Base-by-base conservation (phyloP, 768 basidiomycete species). In the Tremella yokohamensis region DNA sequence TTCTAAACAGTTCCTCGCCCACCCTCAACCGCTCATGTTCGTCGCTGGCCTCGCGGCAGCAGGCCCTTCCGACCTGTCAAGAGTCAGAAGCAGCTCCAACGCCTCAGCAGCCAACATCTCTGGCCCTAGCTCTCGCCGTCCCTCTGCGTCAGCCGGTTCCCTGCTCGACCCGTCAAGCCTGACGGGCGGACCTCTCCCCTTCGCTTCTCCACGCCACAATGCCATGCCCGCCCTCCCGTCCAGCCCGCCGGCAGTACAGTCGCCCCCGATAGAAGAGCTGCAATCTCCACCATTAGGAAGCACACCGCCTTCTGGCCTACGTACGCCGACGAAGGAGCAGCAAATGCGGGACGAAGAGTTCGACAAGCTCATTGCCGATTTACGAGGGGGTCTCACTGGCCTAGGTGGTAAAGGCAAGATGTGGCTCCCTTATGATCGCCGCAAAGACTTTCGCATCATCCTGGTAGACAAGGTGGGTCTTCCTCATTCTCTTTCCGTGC, bases 21-120 rank as follows among this genome's bases (percentile, higher is more conserved):
- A 96, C 74, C 83, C 90, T 42, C 85, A 84, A 18, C 94, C 94
- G 13, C 85, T 98, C 39, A 89, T 98, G 88, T 94, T 96, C 73
- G 88, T 92, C 18, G 90, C 90, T 22, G 93, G 93, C 1, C 83
- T 96, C 45, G 85, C 85, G 40, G 61, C 53, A 7, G 9, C 58
- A 1, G 15, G 54, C 34, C 42, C 47, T 20, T 34, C 62, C 11
- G 44, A 58, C 18, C 3, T 69, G 1, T 25, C 65, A 1, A 52
- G 65, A 19, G 40, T 56, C 52, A 13, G 60, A 16, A 68, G 20
- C 20, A 56, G 19, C 13, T 61, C 63, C 12, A 54, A 26, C 12
- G 48, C 38, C 44, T 53, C 57, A 9, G 45, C 54, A 26, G 45
- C 34, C 20, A 44, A 54, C 16, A 18, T 51, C 19, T 49, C 62